Base-by-base conservation (phyloP, 2,329 filamentous ascomycete species). In the Talaromyces pinophilus region DNA sequence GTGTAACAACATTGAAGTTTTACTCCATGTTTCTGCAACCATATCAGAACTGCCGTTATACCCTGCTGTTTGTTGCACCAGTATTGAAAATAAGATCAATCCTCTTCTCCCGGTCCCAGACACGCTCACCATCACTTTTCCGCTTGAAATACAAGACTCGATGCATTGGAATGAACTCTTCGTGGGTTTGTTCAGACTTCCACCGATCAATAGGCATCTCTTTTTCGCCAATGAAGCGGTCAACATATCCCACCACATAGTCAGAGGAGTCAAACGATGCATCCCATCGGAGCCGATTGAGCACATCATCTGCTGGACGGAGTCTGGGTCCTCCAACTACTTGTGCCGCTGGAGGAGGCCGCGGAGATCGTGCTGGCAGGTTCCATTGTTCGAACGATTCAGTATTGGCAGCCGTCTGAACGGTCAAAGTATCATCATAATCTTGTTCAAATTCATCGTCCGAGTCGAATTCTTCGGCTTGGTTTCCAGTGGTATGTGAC, bases 141-240 rank as follows among this genome's bases (percentile, higher is more conserved):
- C 77, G 77, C 68, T 80, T 82, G 69, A 86, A 82, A 67, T 84
- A 83, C 64, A 83, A 67, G 19, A 87, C 82, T 2, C 84, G 79
- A 74, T 86, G 84, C 69, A 83, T 80, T 2, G 85, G 85, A 65
- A 86, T 85, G 65, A 86, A 86, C 57, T 86, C 84, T 67, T 86
- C 83, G 33, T 86, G 75, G 10, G 84, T 86, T 38, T 81, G 79
- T 59, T 85, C 83, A 19, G 77, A 81, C 70, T 84, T 83, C 84
- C 84, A 86, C n/a, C 75, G 77, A 55, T 79, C 77, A 2, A 85
- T 73, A 8, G 75, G 70, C 11, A 80, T 79, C 73, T 86, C 84
- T 65, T 81, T 77, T 22, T 81, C 76, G 0, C 83, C 83, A 11
- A 81, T 70, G 64, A 86, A 86, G 10, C 84, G 79, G 70, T 87